Percentiles rank a stretch among this genome's conserved stretches.
Evolutionary conservation across 192 early-diverging fungal genomes (phyloP).

Genomic region (Entomortierella lignicola): DNA sequence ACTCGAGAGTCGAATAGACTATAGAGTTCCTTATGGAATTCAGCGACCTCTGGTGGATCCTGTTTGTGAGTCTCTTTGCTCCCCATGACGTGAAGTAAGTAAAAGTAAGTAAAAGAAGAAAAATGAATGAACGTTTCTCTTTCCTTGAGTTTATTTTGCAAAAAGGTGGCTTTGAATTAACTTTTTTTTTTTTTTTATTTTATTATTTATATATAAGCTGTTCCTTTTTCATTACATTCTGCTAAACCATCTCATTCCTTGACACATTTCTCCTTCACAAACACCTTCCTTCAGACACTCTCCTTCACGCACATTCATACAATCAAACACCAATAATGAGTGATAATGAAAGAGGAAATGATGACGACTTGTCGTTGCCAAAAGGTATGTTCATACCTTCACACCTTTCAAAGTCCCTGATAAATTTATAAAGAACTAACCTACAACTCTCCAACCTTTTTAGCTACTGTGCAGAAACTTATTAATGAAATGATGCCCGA

Average conservation of each 20-base stretch:
- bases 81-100: slow-evolving; percentile 1
- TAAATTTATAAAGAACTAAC: not conserved
- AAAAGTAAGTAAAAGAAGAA: not conserved
- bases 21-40: slow-evolving; percentile 57
- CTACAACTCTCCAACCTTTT: not conserved
- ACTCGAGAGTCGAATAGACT: slow-evolving; percentile 53
- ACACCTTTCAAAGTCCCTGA: not conserved
- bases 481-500: slow-evolving; percentile 96
- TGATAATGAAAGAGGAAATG: slow-evolving; percentile 66
- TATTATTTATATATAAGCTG: not conserved
- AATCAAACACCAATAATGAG: slow-evolving; percentile 56
- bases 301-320: not conserved
- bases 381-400: slow-evolving; percentile 63
- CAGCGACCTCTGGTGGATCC: slow-evolving; percentile 39
- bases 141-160: too few relatives aligned
- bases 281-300: too few relatives aligned
- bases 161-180: too few relatives aligned
- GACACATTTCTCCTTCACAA: too few relatives aligned
- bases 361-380: slow-evolving; percentile 93
- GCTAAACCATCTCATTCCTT: too few relatives aligned
- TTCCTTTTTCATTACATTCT: not conserved
- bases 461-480: slow-evolving; percentile 93
- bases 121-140: too few relatives aligned
- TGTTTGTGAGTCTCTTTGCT: slow-evolving; percentile 28
- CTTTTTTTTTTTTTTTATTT: not conserved